These are phyloP conservation scores for Colletotrichum sp. DNA, from an alignment of 2,329 filamentous ascomycete species.

Conservation along the genomic window DNA sequence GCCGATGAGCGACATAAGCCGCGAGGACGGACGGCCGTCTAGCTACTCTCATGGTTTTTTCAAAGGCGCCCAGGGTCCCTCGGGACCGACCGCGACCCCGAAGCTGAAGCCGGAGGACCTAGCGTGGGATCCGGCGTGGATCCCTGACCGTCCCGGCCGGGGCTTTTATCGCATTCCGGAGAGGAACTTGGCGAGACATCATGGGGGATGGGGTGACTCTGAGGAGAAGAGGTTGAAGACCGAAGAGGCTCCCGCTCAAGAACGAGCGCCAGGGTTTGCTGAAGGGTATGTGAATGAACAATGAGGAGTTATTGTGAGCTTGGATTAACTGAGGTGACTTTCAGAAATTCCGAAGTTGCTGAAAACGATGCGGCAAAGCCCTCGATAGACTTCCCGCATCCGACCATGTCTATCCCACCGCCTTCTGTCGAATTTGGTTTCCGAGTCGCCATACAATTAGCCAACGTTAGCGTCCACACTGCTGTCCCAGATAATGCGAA, in stretches of 20 bases:
- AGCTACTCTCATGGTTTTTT: neutral
- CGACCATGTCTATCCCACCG: slow-evolving; percentile 45
- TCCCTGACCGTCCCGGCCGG: neutral
- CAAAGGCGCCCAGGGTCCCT: neutral
- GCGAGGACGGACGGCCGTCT: neutral
- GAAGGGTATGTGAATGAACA: neutral
- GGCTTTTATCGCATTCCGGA: neutral
- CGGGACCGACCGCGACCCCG: neutral
- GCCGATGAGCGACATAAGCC: neutral
- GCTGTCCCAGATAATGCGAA: neutral
- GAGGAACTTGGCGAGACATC: neutral
- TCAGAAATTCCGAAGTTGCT: neutral
- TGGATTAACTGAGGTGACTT: neutral
- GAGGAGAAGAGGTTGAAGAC: neutral
- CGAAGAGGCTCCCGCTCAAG: neutral
- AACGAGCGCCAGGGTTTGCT: neutral
- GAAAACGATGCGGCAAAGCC: neutral
- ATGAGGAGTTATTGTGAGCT: neutral
- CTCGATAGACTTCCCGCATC: slow-evolving; percentile 34
- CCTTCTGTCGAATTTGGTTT: slow-evolving; percentile 54
- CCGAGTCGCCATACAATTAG: slow-evolving; percentile 44
- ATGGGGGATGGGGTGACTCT: neutral
- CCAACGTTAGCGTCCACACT: neutral
- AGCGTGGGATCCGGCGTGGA: neutral
- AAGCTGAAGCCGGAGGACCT: neutral